Conservation (phyloP, 2,329 filamentous ascomycete genomes). For the Aschersonia sp. region DNA sequence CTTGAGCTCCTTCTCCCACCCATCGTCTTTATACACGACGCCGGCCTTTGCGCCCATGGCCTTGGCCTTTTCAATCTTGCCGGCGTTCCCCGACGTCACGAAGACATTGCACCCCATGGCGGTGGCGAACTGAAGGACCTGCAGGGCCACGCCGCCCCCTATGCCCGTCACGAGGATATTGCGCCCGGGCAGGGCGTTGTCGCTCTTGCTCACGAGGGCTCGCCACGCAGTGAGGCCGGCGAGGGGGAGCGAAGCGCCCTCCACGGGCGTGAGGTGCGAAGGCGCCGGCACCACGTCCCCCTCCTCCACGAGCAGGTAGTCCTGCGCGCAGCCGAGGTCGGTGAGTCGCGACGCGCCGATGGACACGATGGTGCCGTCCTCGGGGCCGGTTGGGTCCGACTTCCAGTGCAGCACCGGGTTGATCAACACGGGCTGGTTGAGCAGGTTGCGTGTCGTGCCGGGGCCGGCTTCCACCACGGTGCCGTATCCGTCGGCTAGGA, state of each 20-base stretch:
- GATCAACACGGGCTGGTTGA: constrained; percentile 59
- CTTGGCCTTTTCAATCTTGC: constrained; percentile 61
- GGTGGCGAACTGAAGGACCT: constrained; percentile 66
- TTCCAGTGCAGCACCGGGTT: constrained; percentile 71
- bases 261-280: constrained; percentile 51
- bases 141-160: constrained; percentile 79
- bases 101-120: constrained; percentile 65
- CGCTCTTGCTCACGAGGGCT: constrained; percentile 64
- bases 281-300: constrained; percentile 66
- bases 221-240: constrained; percentile 83
- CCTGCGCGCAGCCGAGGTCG: constrained; percentile 55
- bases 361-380: constrained; percentile 44
- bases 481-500: constrained; percentile 75
- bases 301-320: constrained; percentile 55
- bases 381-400: constrained; percentile 56
- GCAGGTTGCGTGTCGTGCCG: constrained; percentile 21
- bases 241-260: constrained; percentile 74
- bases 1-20: constrained; percentile 68
- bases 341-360: constrained; percentile 53
- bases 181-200: constrained; percentile 42
- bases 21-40: constrained; percentile 64
- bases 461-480: constrained; percentile 52
- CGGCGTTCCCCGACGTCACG: constrained; percentile 61
- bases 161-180: constrained; percentile 85
- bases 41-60: constrained; percentile 66